Evolutionary conservation across 1,139 yeast genomes (phyloP).

Genomic region (Kluyveromyces marxianus): DNA sequence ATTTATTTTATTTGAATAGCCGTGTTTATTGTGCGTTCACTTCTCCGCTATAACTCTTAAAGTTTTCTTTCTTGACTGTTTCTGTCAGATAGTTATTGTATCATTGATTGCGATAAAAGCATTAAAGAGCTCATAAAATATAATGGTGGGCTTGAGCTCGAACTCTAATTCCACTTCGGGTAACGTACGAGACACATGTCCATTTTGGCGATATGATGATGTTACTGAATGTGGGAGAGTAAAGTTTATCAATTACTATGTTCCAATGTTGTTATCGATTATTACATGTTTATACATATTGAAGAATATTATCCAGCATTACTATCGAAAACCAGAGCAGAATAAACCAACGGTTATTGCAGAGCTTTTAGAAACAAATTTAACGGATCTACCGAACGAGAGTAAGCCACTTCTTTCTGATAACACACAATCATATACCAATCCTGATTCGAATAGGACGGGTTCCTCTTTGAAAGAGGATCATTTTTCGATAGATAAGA

Average conservation of each 20-base stretch:
- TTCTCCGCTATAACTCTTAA: no score
- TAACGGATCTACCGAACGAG: slow-evolving; percentile 7
- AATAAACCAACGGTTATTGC: slow-evolving; percentile 10
- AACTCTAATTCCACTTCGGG: not conserved
- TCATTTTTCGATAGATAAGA: slow-evolving; percentile 20
- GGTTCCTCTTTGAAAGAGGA: slow-evolving; percentile 15
- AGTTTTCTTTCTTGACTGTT: not conserved
- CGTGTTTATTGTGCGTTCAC: no score
- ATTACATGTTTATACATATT: slow-evolving; percentile 5
- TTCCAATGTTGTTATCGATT: slow-evolving; percentile 13
- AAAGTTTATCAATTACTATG: slow-evolving; percentile 14
- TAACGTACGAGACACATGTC: slow-evolving; percentile 7
- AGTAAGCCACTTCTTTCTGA: slow-evolving; percentile 14
- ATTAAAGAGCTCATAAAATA: not conserved
- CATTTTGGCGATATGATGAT: slow-evolving; percentile 22
- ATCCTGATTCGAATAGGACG: slow-evolving; percentile 7
- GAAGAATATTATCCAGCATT: slow-evolving; percentile 9
- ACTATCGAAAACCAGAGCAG: slow-evolving; percentile 9
- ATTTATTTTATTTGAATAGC: no score
- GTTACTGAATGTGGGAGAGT: slow-evolving; percentile 21
- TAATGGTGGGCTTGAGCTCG: not conserved
- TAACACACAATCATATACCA: slow-evolving; percentile 8
- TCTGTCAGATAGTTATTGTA: not conserved
- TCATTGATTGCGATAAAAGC: not conserved
- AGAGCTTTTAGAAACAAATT: slow-evolving; percentile 9